These are phyloP conservation scores for Microascus cirrosus DNA, from an alignment of 2,329 filamentous ascomycete species.

Conservation along the genomic window DNA sequence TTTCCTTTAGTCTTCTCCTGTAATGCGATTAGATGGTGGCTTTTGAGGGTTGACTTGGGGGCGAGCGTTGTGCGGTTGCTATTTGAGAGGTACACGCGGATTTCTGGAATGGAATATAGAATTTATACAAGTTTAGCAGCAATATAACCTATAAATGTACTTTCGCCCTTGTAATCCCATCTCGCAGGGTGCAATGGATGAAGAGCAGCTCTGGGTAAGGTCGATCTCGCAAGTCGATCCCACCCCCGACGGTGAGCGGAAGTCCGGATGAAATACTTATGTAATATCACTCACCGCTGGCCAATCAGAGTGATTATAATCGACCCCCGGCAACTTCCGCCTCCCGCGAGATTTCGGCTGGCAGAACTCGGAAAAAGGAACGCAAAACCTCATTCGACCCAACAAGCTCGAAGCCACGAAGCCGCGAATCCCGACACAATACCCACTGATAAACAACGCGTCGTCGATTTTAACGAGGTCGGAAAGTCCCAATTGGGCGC, in stretches of 20 bases:
- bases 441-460: background rate
- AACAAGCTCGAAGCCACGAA: background rate
- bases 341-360: background rate
- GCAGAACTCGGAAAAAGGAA: background rate
- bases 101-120: too few relatives aligned
- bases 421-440: background rate
- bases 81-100: too few relatives aligned
- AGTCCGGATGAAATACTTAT: background rate
- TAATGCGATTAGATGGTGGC: too few relatives aligned
- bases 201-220: too few relatives aligned
- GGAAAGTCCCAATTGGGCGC: slow-evolving; percentile 7
- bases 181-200: too few relatives aligned
- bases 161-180: too few relatives aligned
- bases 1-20: too few relatives aligned
- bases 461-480: background rate
- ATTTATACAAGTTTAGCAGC: too few relatives aligned
- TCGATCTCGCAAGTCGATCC: background rate
- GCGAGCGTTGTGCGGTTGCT: too few relatives aligned
- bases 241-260: background rate
- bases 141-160: too few relatives aligned
- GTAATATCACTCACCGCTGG: background rate
- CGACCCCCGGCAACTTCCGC: slow-evolving; percentile 1
- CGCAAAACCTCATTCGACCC: slow-evolving; percentile 1
- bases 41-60: too few relatives aligned
- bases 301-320: background rate